Evolutionary conservation across 352 stramenopile species (phyloP).

Genomic region (Globisporangium irregulare): DNA sequence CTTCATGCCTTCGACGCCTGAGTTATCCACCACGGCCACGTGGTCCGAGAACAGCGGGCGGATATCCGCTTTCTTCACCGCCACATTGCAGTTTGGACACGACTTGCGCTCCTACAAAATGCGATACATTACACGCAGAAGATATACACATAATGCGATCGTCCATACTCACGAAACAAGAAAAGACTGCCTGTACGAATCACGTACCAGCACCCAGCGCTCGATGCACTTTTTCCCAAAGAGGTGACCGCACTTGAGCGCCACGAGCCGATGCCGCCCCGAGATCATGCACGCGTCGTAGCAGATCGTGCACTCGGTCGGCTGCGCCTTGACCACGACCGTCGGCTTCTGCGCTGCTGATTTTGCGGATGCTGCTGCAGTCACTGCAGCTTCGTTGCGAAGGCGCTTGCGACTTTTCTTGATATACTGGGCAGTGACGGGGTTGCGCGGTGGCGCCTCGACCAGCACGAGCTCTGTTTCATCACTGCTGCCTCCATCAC

Average conservation of each 20-base stretch:
- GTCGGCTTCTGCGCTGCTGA: not conserved
- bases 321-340: slow-evolving; percentile 34
- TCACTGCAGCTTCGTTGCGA: not conserved
- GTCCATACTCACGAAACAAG: not conserved
- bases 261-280: slow-evolving; percentile 64
- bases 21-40: slow-evolving; percentile 75
- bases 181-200: not conserved
- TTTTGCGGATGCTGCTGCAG: not conserved
- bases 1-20: slow-evolving; percentile 50
- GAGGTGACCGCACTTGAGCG: slow-evolving; percentile 72
- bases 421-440: not conserved
- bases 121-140: too few species aligned
- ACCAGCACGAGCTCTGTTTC: not conserved
- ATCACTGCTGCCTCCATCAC: not conserved
- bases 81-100: slow-evolving; percentile 67
- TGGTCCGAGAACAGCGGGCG: slow-evolving; percentile 63
- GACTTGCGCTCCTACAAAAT: slow-evolving; percentile 34
- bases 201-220: slow-evolving; percentile 45
- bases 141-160: not conserved
- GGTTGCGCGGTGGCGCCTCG: not conserved
- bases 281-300: slow-evolving; percentile 62
- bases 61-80: slow-evolving; percentile 51
- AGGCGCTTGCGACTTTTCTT: slow-evolving; percentile 5
- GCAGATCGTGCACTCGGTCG: slow-evolving; percentile 76
- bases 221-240: slow-evolving; percentile 80